A percentile compares a stretch with the other conserved stretches of the same genome.
phyloP scores from a whole-genome alignment of 2,329 filamentous ascomycete genomes.

The Pyrenochaeta sp. region DNA sequence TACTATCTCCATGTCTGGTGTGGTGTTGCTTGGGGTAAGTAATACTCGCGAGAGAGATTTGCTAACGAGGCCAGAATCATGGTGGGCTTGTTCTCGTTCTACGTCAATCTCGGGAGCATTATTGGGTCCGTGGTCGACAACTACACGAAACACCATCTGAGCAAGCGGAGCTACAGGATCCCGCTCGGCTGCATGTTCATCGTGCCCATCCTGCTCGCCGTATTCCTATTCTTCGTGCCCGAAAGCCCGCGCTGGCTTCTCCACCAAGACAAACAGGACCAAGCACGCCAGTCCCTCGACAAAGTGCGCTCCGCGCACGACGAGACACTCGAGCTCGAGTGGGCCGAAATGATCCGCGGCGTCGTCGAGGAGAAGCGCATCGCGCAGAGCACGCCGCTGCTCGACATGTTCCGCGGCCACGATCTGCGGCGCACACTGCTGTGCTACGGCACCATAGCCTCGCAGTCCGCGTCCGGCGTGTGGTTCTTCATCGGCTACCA shows the following conservation, averaged over 20 bases:
- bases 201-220: slow-evolving; percentile 56
- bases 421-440: slow-evolving; percentile 59
- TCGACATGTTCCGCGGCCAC: slow-evolving; percentile 59
- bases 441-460: slow-evolving; percentile 58
- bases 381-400: slow-evolving; percentile 58
- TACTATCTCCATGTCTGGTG: neutral
- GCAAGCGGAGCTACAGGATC: slow-evolving; percentile 49
- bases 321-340: slow-evolving; percentile 33
- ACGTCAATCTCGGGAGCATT: slow-evolving; percentile 59
- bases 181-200: slow-evolving; percentile 62
- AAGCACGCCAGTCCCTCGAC: slow-evolving; percentile 24
- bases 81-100: slow-evolving; percentile 55
- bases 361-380: slow-evolving; percentile 48
- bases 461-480: slow-evolving; percentile 54
- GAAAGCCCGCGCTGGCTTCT: slow-evolving; percentile 54
- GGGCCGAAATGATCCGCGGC: slow-evolving; percentile 34
- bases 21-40: no score
- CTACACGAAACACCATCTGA: slow-evolving; percentile 27
- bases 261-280: slow-evolving; percentile 19
- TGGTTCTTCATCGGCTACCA: slow-evolving; percentile 62
- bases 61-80: slow-evolving; percentile 53
- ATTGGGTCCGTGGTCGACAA: slow-evolving; percentile 51
- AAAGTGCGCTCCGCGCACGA: slow-evolving; percentile 24
- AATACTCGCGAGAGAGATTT: no score
- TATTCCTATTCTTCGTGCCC: slow-evolving; percentile 41